Evolutionary conservation across 306 rosid species (phyloP), one percentile per base, ranked within the genome.

Genomic region (Vigna angularis): DNA sequence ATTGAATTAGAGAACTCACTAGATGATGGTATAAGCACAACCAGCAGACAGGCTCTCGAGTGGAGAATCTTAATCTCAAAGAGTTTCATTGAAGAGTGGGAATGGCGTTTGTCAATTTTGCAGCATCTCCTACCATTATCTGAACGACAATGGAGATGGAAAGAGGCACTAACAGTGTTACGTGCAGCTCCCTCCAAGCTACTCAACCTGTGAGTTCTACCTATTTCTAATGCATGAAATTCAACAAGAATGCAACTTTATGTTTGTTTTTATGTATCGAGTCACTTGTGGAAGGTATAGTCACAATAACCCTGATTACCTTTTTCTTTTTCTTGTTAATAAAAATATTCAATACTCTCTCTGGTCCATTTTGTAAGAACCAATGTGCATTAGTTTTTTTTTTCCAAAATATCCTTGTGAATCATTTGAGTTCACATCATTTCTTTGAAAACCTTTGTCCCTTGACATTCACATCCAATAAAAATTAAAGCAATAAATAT

Each of bases 91-190:
- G 98, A 95, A 89, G 98, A 95, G 85, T 95, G 98, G 97, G 90
- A 92, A 85, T 95, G 98, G 98, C 93, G 98, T 72, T 85, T 95
- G 90, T 92, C 98, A 86, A 92, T 92, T 86, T 86, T 95, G 83
- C 98, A 95, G 87, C 97, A 79, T 84, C 95, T 95, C 80, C 87
- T 95, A 66, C 98, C 98, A 28, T 91, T 95, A 58, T 86, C 98
- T 45, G 98, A 90, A 70, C 93, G 97, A 17, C 93, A 89, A 77
- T 95, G 98, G 98, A 91, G 86, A 83, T 95, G 98, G 98, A 91
- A 91, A 87, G 98, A 95, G 88, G 98, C 98, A 79, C 57, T 92
- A 83, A 88, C 92, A 2, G 92, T 95, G 73, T 75, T 95, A 83
- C 98, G 98, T 34, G 98, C 98, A 10, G 98, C 98, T 65, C 98